Evolutionary conservation across 2,329 filamentous ascomycete species (phyloP).

Genomic region (Hypocrella siamensis): DNA sequence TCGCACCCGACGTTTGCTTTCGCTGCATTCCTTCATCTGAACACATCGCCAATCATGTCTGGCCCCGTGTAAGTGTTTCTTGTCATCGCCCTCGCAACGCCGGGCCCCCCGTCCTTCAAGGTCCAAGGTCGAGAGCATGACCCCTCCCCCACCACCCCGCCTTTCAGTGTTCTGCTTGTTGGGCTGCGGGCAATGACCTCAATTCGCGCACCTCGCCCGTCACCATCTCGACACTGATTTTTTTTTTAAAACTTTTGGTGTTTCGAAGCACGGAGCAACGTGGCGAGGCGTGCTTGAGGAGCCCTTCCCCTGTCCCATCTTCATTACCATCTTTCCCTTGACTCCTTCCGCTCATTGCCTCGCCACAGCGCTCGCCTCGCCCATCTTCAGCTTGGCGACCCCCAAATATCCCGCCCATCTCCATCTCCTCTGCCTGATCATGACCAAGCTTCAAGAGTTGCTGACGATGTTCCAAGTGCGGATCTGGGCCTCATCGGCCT

Average conservation of each 20-base stretch:
- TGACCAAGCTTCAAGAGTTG: constrained; percentile 24
- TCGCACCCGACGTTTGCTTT: too few relatives aligned
- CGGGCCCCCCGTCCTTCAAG: constrained; percentile 22
- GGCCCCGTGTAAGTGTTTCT: constrained; percentile 46
- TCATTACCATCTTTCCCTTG: too few relatives aligned
- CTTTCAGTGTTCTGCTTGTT: constrained; percentile 9
- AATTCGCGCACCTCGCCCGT: constrained; percentile 17
- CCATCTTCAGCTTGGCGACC: constrained; percentile 55
- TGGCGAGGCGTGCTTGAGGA: too few relatives aligned
- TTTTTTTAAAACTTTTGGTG: not conserved
- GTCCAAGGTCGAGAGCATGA: too few relatives aligned
- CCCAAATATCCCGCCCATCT: constrained; percentile 29
- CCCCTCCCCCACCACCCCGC: constrained; percentile 27
- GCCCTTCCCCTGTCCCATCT: too few relatives aligned
- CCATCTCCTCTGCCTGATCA: constrained; percentile 11
- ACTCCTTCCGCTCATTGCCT: constrained; percentile 14
- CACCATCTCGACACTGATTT: not conserved
- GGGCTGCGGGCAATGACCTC: constrained; percentile 12
- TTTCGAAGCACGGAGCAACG: too few relatives aligned
- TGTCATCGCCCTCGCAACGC: constrained; percentile 11
- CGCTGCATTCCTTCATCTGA: too few relatives aligned
- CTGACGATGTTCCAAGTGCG: constrained; percentile 50
- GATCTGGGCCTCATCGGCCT: constrained; percentile 88
- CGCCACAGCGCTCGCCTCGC: constrained; percentile 54
- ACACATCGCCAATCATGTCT: constrained; percentile 35